These are phyloP conservation scores for Pythium phragmiticola DNA, from an alignment of 352 stramenopile genomes.

Conservation along the genomic window DNA sequence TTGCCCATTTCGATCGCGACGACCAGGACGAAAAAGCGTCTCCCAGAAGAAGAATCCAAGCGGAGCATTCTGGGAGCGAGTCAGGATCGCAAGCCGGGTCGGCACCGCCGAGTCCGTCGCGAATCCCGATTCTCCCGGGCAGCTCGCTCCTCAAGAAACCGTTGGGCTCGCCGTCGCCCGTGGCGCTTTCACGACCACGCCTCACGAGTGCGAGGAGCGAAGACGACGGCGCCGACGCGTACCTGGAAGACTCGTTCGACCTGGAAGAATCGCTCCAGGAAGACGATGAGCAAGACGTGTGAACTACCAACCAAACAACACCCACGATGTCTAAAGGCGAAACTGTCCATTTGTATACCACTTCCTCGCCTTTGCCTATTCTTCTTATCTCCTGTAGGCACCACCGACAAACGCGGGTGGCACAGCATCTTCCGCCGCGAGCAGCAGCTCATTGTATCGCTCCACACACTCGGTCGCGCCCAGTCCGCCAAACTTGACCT, in stretches of 20 bases:
- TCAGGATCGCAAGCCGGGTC: constrained; percentile 16
- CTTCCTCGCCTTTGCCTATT: background rate
- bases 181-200: constrained; percentile 4
- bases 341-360: background rate
- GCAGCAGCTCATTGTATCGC: constrained; percentile 59
- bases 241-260: constrained; percentile 75
- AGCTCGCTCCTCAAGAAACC: constrained; percentile 18
- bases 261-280: constrained; percentile 72
- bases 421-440: constrained; percentile 38
- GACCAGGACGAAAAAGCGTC: constrained; percentile 9
- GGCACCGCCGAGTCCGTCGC: constrained; percentile 13
- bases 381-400: constrained; percentile 29
- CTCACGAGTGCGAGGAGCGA: constrained; percentile 20
- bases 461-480: constrained; percentile 38
- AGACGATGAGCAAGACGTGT: constrained; percentile 32
- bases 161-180: background rate
- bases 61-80: background rate
- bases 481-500: constrained; percentile 76
- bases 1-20: constrained; percentile 28
- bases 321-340: background rate
- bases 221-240: constrained; percentile 44
- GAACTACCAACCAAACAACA: background rate
- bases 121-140: constrained; percentile 21
- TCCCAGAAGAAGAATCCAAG: background rate
- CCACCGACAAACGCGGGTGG: constrained; percentile 47